Evolutionary conservation across 805 yeast species (phyloP).

Genomic region (Sungouiella thailandica): DNA sequence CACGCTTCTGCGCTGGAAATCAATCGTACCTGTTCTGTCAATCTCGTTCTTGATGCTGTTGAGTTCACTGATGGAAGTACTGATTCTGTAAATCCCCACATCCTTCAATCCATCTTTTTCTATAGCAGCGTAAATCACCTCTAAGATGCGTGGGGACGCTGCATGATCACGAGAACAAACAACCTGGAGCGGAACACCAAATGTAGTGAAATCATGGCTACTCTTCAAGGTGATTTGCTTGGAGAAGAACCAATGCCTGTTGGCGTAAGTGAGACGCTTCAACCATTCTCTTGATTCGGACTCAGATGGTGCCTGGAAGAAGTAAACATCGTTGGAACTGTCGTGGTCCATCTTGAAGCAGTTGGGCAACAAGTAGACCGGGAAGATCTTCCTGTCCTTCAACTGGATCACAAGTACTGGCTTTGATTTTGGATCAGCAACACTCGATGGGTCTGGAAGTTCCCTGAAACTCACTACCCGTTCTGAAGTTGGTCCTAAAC

Average conservation of each 20-base stretch:
- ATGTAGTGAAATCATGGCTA: constrained; percentile 39
- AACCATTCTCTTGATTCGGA: constrained; percentile 75
- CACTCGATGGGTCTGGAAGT: constrained; percentile 49
- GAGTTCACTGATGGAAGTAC: constrained; percentile 48
- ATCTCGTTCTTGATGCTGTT: constrained; percentile 39
- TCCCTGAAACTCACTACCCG: constrained; percentile 46
- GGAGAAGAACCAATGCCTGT: constrained; percentile 53
- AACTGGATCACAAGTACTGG: constrained; percentile 47
- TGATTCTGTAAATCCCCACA: constrained; percentile 80
- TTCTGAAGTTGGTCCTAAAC: constrained; percentile 34
- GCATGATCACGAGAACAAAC: constrained; percentile 70
- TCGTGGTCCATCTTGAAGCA: constrained; percentile 47
- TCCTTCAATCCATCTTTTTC: constrained; percentile 87
- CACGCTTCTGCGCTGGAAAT: constrained; percentile 48
- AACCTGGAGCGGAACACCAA: constrained; percentile 80
- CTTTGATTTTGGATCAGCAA: constrained; percentile 42
- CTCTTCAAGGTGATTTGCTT: constrained; percentile 26
- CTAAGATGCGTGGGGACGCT: constrained; percentile 60
- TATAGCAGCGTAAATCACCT: constrained; percentile 62
- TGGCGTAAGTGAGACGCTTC: constrained; percentile 40
- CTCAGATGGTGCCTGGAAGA: constrained; percentile 63
- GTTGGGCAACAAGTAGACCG: constrained; percentile 45
- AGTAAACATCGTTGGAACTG: constrained; percentile 45
- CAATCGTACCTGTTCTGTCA: constrained; percentile 43
- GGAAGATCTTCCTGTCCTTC: constrained; percentile 43